Evolutionary conservation across 805 yeast genomes (phyloP).

Genomic region (Ogataea methylovora): DNA sequence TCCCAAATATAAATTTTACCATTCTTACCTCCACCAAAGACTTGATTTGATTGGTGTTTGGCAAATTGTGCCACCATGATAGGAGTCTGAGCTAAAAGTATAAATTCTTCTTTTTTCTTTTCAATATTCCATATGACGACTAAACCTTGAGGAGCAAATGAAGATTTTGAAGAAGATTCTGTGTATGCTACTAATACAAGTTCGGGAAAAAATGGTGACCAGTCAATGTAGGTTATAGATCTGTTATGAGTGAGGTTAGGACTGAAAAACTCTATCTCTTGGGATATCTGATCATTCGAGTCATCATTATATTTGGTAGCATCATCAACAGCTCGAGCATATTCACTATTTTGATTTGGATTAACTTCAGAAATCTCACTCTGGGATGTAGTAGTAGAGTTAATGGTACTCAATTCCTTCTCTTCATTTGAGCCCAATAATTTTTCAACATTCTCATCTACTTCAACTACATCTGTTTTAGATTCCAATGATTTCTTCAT

Average conservation of each 20-base stretch:
- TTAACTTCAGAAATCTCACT: slow-evolving; percentile 3
- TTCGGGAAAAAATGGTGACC: slow-evolving; percentile 23
- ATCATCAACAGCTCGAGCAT: slow-evolving; percentile 9
- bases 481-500: neutral
- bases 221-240: slow-evolving; percentile 19
- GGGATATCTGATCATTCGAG: slow-evolving; percentile 4
- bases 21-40: slow-evolving; percentile 41
- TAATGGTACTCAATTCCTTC: too few species aligned
- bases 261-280: slow-evolving; percentile 2
- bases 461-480: neutral
- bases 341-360: slow-evolving; percentile 18
- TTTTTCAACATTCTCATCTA: neutral
- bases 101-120: slow-evolving; percentile 24
- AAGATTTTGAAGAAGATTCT: neutral
- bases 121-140: slow-evolving; percentile 23
- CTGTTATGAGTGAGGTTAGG: slow-evolving; percentile 4
- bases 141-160: slow-evolving; percentile 6
- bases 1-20: slow-evolving; percentile 51
- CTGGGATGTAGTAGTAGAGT: too few species aligned
- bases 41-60: slow-evolving; percentile 26
- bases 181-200: slow-evolving; percentile 19
- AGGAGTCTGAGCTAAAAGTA: slow-evolving; percentile 32
- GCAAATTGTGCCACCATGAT: slow-evolving; percentile 35
- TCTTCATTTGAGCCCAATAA: too few species aligned
- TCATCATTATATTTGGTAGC: neutral